Evolutionary conservation across 345 rosid genomes (phyloP).

Genomic region (Pelargonium nanum): DNA sequence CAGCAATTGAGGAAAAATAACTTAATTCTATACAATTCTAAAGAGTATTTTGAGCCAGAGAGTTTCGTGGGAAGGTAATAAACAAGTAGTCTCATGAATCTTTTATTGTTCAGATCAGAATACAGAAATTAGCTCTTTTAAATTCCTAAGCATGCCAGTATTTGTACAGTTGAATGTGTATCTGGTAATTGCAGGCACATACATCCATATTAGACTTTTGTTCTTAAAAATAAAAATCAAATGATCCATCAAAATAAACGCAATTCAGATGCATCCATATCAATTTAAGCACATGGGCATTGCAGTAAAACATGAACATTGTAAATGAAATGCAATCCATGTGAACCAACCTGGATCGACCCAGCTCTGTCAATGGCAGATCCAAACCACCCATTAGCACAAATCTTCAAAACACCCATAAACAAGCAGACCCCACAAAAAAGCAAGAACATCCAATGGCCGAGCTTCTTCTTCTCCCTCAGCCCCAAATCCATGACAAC

Average conservation of each 20-base stretch:
- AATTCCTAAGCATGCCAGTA: not conserved
- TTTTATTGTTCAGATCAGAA: not conserved
- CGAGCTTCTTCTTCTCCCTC: slow-evolving; percentile 62
- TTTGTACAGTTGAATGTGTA: not conserved
- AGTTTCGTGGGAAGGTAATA: too few species aligned
- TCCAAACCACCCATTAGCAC: slow-evolving; percentile 87
- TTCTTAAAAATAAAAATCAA: not conserved
- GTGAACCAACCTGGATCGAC: slow-evolving; percentile 17
- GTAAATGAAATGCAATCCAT: too few species aligned
- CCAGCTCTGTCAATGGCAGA: slow-evolving; percentile 58
- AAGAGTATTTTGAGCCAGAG: not conserved
- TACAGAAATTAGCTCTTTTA: not conserved
- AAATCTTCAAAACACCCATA: slow-evolving; percentile 76
- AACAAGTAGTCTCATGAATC: not conserved
- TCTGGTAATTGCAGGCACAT: not conserved
- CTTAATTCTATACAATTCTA: not conserved
- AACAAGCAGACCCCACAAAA: slow-evolving; percentile 82
- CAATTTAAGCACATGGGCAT: not conserved
- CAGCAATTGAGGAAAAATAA: not conserved
- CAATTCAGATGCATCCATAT: not conserved
- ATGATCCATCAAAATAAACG: not conserved
- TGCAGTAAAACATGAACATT: not conserved
- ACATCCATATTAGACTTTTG: not conserved
- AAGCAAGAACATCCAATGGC: slow-evolving; percentile 74
- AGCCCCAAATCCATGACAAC: slow-evolving; percentile 49